Percentiles rank a stretch among this genome's conserved stretches.
phyloP scores from a whole-genome alignment of 2,329 filamentous ascomycete species.

The Neofusicoccum ribis region DNA sequence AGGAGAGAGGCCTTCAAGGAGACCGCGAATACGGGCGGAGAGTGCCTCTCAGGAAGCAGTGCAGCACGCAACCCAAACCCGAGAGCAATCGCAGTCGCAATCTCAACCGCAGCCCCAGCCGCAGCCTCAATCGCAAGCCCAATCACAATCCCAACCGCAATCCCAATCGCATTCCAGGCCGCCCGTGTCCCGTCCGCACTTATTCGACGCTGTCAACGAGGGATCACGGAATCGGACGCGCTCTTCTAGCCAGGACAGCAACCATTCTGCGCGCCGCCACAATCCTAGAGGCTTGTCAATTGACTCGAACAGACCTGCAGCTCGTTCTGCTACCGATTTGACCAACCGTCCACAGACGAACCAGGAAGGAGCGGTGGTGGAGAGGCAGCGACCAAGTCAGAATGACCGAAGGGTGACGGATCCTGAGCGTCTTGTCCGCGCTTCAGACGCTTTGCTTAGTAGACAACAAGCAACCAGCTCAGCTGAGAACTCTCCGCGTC shows the following conservation, averaged over 20 bases:
- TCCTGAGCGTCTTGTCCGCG: conserved; percentile 31
- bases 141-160: not conserved
- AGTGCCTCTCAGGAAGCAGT: conserved; percentile 31
- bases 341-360: conserved; percentile 36
- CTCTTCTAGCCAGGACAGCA: conserved; percentile 51
- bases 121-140: conserved; percentile 2
- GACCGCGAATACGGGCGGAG: conserved; percentile 35
- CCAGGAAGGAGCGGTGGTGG: conserved; percentile 22
- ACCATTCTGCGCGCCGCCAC: conserved; percentile 35
- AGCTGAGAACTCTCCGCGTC: conserved; percentile 32
- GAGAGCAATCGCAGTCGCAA: not conserved
- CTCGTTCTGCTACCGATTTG: conserved; percentile 68
- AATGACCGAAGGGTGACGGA: conserved; percentile 47
- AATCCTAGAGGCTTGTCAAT: conserved; percentile 29
- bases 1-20: conserved; percentile 33
- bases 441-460: not conserved
- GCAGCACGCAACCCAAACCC: not conserved
- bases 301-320: conserved; percentile 45
- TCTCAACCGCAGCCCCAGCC: not conserved
- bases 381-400: conserved; percentile 38
- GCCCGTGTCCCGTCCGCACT: conserved; percentile 49
- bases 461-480: conserved; percentile 21
- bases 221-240: conserved; percentile 39
- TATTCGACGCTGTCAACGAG: conserved; percentile 44
- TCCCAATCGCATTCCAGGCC: conserved; percentile 30